Base-by-base conservation (phyloP, 352 stramenopile species). In the Globisporangium alternatum region DNA sequence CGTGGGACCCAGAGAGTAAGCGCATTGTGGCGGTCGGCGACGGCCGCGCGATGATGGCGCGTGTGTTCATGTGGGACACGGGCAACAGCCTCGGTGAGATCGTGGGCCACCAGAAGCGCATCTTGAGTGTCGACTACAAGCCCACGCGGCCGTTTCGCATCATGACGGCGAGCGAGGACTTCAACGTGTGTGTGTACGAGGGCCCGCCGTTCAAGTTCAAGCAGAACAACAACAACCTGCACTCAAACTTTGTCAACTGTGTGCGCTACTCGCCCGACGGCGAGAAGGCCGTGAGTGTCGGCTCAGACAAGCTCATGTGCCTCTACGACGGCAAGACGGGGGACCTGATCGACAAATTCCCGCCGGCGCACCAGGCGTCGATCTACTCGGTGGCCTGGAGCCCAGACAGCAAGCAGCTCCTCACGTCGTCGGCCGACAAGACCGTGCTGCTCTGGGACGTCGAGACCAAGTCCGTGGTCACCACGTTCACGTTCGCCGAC, bases 181-280 rank as follows among this genome's bases (percentile, higher is more conserved):
- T 97, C 19, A 97, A 96, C 56, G 83, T 97, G 13, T 91, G 96
- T 45, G 97, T 99, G 67, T 98, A 95, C 71, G 83, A 97, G 69
- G 96, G 97, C 21, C 97, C 97, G 28, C 97, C 97, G 12, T 99
- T 99, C 79, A 96, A 98, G 74, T 92, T 98, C 68, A 93, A 98
- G 52, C 78, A 96, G 52, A 96, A 96, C 67, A 90, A 91, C 74
- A 96, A 97, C 69, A 88, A 88, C 68, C 72, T 89, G 62, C 97
- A 99, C 83, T 90, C 78, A 6, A 98, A 98, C 78, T 98, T 98
- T 66, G 92, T 99, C 62, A 98, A 98, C 76, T 96, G 86, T 64
- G 81, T 99, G 45, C 80, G 94, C 22, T 99, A 98, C 80, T 97
- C 90, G 56, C 85, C 86, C 0, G 82, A 98, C 69, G 97, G 97